Conservation (phyloP, 441 rosid species). For the Rhodomyrtus psidioides region DNA sequence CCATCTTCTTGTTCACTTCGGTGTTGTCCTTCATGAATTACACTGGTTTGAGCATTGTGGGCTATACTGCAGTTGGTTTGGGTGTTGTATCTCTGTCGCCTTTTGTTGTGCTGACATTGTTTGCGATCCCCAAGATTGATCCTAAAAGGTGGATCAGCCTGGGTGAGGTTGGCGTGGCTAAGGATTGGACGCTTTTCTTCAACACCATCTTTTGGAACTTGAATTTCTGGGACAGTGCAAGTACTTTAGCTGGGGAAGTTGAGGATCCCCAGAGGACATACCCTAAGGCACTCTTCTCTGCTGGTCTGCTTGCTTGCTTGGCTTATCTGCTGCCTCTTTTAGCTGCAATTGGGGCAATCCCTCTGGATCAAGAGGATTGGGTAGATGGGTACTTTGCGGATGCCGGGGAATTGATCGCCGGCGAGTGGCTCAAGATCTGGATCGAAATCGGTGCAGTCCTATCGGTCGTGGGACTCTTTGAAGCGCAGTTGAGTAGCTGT, state of each 20-base stretch:
- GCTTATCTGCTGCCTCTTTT: conserved; percentile 20
- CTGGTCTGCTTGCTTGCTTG: conserved; percentile 20
- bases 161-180: conserved; percentile 18
- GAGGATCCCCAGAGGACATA: conserved; percentile 20
- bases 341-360: conserved; percentile 22
- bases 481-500: conserved; percentile 51
- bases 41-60: conserved; percentile 22
- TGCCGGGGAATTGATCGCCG: conserved; percentile 42
- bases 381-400: conserved; percentile 43
- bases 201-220: conserved; percentile 32
- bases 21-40: conserved; percentile 19
- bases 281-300: conserved; percentile 20
- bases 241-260: conserved; percentile 28
- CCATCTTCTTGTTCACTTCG: conserved; percentile 10
- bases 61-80: conserved; percentile 15
- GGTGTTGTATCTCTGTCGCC: conserved; percentile 19
- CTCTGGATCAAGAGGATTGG: conserved; percentile 36
- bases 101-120: conserved; percentile 6
- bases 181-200: conserved; percentile 25
- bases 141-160: conserved; percentile 18
- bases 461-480: conserved; percentile 40
- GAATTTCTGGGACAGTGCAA: conserved; percentile 33
- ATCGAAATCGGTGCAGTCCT: conserved; percentile 43
- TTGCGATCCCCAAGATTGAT: conserved; percentile 21
- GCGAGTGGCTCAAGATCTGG: conserved; percentile 51